A percentile compares a stretch with the other conserved stretches of the same genome.
Evolutionary conservation across 2,329 filamentous ascomycete species (phyloP).

Genomic region (Colletotrichum chlorophyti): DNA sequence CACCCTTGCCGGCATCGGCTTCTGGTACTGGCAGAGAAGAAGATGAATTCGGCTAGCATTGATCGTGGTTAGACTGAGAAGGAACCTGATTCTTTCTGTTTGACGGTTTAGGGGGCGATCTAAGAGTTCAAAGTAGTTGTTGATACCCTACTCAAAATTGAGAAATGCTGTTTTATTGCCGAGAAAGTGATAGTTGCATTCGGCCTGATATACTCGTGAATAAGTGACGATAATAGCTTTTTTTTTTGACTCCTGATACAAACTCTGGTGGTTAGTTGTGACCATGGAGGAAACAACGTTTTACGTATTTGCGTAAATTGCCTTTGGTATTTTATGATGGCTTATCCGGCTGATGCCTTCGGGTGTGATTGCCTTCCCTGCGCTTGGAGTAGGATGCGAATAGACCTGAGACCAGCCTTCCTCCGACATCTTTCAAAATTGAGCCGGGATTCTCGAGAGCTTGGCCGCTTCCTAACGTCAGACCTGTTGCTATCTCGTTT

Average conservation of each 20-base stretch:
- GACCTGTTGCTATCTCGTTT: conserved; percentile 34
- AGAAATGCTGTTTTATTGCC: too few species aligned
- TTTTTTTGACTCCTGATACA: too few species aligned
- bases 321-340: too few species aligned
- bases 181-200: too few species aligned
- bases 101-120: neutral
- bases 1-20: neutral
- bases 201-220: too few species aligned
- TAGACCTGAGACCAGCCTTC: conserved; percentile 56
- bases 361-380: conserved; percentile 31
- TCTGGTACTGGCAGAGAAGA: conserved; percentile 21
- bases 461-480: conserved; percentile 45
- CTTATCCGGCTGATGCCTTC: conserved; percentile 40
- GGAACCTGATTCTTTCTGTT: too few species aligned
- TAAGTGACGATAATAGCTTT: too few species aligned
- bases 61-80: too few species aligned
- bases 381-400: conserved; percentile 43
- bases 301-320: too few species aligned
- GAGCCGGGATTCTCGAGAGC: conserved; percentile 57
- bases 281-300: too few species aligned
- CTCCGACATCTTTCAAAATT: conserved; percentile 49
- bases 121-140: neutral
- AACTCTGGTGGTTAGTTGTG: too few species aligned
- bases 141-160: too few species aligned
- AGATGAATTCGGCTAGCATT: neutral